Percentiles rank a stretch among this genome's conserved stretches.
phyloP scores from a whole-genome alignment of 495 filamentous ascomycete species.

The Talaromyces adpressus region DNA sequence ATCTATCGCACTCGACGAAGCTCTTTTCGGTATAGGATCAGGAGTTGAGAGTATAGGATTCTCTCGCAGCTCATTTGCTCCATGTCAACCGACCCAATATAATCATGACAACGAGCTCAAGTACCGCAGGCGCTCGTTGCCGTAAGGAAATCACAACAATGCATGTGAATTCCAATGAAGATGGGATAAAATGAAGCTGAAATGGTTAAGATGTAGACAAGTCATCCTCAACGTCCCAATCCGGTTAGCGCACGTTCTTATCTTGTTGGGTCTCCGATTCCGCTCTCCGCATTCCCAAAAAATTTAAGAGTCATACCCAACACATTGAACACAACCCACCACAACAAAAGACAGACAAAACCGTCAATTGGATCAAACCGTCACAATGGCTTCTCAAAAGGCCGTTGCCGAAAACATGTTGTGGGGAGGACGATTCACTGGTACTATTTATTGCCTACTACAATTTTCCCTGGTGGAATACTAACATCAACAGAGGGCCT shows the following conservation, averaged over 20 bases:
- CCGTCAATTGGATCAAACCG: conserved; percentile 6
- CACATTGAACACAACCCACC: background rate
- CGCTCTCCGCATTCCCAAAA: background rate
- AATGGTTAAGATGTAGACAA: background rate
- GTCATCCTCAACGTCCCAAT: background rate
- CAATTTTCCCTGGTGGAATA: background rate
- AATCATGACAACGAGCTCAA: too few species aligned
- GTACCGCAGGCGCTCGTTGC: background rate
- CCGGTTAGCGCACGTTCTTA: conserved; percentile 1
- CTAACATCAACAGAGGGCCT: conserved; percentile 50
- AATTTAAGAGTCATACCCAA: conserved; percentile 4
- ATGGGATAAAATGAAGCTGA: background rate
- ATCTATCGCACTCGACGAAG: too few species aligned
- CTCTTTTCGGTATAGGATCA: too few species aligned
- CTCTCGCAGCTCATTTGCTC: too few species aligned
- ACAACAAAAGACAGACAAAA: background rate
- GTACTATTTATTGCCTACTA: conserved; percentile 24
- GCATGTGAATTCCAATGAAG: background rate
- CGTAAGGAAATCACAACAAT: background rate
- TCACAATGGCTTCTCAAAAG: conserved; percentile 36
- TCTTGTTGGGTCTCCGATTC: conserved; percentile 4
- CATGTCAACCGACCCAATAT: too few species aligned
- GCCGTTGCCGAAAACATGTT: conserved; percentile 55
- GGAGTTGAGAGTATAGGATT: too few species aligned
- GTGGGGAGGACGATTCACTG: conserved; percentile 79